Evolutionary conservation across 169 alveolate species (phyloP).

Genomic region (Plasmodium chabaudi): DNA sequence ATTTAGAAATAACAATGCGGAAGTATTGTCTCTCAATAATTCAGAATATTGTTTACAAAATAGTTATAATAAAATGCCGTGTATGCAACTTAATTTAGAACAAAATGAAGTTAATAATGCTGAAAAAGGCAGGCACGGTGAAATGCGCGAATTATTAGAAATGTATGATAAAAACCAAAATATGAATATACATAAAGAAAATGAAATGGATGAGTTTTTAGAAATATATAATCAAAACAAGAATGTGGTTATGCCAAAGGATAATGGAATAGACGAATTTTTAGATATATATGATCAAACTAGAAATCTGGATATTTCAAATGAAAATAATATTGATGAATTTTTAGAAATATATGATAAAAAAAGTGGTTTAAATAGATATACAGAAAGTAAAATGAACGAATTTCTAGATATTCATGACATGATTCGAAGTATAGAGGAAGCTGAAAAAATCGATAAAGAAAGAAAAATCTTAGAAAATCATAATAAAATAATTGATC

Average conservation of each 20-base stretch:
- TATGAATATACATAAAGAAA: constrained; percentile 11
- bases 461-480: neutral
- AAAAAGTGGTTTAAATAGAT: neutral
- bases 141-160: constrained; percentile 35
- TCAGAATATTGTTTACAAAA: constrained; percentile 19
- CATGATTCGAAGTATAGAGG: neutral
- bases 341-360: constrained; percentile 32
- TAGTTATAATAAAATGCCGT: neutral
- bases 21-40: constrained; percentile 14
- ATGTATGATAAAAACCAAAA: constrained; percentile 36
- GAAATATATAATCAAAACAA: constrained; percentile 41
- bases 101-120: constrained; percentile 3
- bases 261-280: constrained; percentile 33
- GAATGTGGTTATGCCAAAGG: neutral
- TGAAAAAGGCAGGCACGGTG: constrained; percentile 20
- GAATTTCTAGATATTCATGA: constrained; percentile 10
- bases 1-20: constrained; percentile 20
- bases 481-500: neutral
- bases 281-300: constrained; percentile 23
- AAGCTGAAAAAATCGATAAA: neutral
- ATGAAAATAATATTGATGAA: constrained; percentile 12
- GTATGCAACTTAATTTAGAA: constrained; percentile 27
- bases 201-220: constrained; percentile 22
- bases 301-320: constrained; percentile 6
- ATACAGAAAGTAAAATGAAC: constrained; percentile 6